Percentiles rank a stretch among this genome's conserved stretches.
phyloP scores from a whole-genome alignment of 345 rosid genomes.

The Cardamine occulta region DNA sequence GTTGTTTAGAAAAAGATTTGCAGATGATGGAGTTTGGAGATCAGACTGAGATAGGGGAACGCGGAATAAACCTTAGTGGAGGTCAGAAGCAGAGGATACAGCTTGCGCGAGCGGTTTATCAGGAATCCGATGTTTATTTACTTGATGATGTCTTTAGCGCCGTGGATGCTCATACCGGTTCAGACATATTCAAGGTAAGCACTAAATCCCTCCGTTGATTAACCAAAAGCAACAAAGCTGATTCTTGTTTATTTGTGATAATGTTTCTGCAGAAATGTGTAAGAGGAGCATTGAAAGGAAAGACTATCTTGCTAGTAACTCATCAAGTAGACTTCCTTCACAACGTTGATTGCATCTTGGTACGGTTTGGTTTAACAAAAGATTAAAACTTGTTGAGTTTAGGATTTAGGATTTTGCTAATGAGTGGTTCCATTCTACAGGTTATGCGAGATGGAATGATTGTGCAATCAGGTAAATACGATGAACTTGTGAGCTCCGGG shows the following conservation, averaged over 20 bases:
- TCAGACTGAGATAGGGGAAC: conserved; percentile 96
- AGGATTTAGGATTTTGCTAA: background rate
- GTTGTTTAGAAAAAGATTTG: conserved; percentile 86
- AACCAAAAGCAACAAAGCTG: background rate
- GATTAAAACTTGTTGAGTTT: background rate
- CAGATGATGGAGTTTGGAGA: conserved; percentile 97
- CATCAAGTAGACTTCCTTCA: conserved; percentile 97
- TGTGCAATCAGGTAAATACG: conserved; percentile 86
- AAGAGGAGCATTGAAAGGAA: conserved; percentile 81
- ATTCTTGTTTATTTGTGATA: conserved; percentile 20
- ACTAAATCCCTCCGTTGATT: background rate
- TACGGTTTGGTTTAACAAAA: conserved; percentile 19
- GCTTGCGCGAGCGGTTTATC: conserved; percentile 94
- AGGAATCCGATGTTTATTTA: conserved; percentile 84
- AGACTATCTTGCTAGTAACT: conserved; percentile 87
- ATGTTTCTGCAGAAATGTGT: conserved; percentile 67
- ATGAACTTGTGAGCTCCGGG: conserved; percentile 58
- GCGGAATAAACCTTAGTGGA: conserved; percentile 96
- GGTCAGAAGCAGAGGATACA: conserved; percentile 97
- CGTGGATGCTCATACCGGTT: conserved; percentile 97
- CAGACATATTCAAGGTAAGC: conserved; percentile 82
- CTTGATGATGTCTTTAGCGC: conserved; percentile 97
- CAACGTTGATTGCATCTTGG: conserved; percentile 83
- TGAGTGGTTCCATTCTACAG: conserved; percentile 45
- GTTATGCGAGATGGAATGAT: conserved; percentile 95